Evolutionary conservation across 768 basidiomycete species (phyloP), one percentile per base, ranked within the genome.

Genomic region (Cyclocybe cylindracea): DNA sequence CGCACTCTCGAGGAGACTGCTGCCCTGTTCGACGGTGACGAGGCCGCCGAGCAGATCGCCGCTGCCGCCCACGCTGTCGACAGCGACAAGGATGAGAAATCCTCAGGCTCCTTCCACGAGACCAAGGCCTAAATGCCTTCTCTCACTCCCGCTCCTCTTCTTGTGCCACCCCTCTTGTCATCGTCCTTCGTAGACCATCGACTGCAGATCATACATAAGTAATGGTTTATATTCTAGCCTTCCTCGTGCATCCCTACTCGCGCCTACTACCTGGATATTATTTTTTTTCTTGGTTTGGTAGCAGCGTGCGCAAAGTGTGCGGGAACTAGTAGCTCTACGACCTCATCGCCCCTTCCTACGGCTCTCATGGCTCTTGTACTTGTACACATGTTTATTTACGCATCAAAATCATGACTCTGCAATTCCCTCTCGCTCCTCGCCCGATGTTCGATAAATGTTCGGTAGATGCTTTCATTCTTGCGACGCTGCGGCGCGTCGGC

Each of bases 1-100:
- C 81, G 79, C 54, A 82, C 87, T 13, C 78, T 91, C 57, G 89
- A 91, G 66, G 89, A 91, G 73, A 90, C 89, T n/a, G 85, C 88
- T 7, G 85, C 78, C 34, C 66, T 91, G 46, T 91, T 91, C 74
- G 89, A 91, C 58, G 88, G 87, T 36, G 80, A 84, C 9, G 79
- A 82, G 1, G 80, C 74, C 18, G 63, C 67, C 4, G 66, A 68
- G 7, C 61, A 69, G 39, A 68, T 83, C 70, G 32, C 76, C 57
- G 37, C 47, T 32, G 65, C 63, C 10, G 67, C 64, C 31, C 61
- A 63, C 46, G 57, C 46, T 6, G 52, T 41, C 34, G 53, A 57
- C 16, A 51, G 46, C 9, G 56, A 57, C 39, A 48, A 51, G 41
- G 68, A 70, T 51, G 73, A 76, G 55, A 76, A 74, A 50, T 64